Conservation (phyloP, 2,329 filamentous ascomycete species). For the Rhytidhysteron rufulum region DNA sequence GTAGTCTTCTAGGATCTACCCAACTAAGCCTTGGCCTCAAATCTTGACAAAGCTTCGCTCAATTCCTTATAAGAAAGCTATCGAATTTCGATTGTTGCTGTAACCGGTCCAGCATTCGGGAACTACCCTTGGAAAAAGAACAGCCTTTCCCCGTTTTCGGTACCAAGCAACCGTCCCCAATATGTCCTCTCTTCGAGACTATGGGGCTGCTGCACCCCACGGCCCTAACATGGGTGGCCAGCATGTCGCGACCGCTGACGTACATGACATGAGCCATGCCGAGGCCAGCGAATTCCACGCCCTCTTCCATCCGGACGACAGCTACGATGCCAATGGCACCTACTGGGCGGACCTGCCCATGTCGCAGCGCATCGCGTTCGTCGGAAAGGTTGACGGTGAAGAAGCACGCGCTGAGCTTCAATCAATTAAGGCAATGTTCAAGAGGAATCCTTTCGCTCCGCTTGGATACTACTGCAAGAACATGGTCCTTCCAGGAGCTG, state of each 20-base stretch:
- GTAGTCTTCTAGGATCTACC: no score
- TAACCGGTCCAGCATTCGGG: no score
- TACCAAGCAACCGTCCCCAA: no score
- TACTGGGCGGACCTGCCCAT: constrained; percentile 92
- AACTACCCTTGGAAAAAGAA: no score
- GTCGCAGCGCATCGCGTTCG: constrained; percentile 67
- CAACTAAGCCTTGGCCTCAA: no score
- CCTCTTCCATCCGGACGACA: constrained; percentile 83
- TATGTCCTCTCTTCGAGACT: constrained; percentile 42
- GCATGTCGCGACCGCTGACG: constrained; percentile 15
- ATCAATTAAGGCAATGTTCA: constrained; percentile 73
- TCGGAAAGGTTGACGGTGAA: constrained; percentile 65
- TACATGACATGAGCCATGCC: constrained; percentile 49
- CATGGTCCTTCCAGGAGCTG: constrained; percentile 87
- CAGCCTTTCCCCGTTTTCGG: no score
- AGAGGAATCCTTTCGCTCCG: constrained; percentile 79
- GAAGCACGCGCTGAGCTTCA: constrained; percentile 67
- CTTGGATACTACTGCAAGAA: constrained; percentile 85
- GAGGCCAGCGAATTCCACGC: constrained; percentile 68
- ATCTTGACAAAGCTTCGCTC: no score
- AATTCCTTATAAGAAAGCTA: no score
- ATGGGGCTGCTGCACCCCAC: constrained; percentile 46
- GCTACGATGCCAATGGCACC: constrained; percentile 73
- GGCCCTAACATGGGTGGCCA: constrained; percentile 44
- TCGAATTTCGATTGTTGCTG: no score